Percentiles rank a stretch among this genome's conserved stretches.
phyloP scores from a whole-genome alignment of 495 filamentous ascomycete species.

The Clavariopsis aquatica region DNA sequence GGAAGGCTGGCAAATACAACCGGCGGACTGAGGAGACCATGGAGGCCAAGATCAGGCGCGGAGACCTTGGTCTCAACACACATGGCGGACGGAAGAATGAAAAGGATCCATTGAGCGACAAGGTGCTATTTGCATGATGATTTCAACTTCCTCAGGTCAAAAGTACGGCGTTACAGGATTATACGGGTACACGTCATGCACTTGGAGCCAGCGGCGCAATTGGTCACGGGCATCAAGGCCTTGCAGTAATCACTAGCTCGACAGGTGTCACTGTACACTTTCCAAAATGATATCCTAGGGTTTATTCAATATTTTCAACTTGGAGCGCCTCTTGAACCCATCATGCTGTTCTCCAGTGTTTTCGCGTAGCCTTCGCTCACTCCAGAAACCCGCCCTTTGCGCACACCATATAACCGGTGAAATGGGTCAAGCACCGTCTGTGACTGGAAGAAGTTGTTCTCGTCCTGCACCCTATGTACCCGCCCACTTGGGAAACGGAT shows the following conservation, averaged over 20 bases:
- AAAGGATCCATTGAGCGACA: conserved; percentile 74
- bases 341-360: conserved; percentile 29
- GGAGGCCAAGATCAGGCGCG: conserved; percentile 71
- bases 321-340: not conserved
- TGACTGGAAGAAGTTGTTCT: conserved; percentile 21
- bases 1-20: conserved; percentile 74
- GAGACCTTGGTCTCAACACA: conserved; percentile 70
- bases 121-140: conserved; percentile 72
- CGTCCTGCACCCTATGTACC: conserved; percentile 30
- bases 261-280: not conserved
- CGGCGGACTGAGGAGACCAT: conserved; percentile 68
- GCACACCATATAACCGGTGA: conserved; percentile 20
- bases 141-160: not conserved
- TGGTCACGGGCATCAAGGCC: not conserved
- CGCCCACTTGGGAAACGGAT: conserved; percentile 23
- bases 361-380: conserved; percentile 26
- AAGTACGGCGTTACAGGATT: conserved; percentile 13
- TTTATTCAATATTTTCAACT: not conserved
- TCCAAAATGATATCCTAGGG: not conserved
- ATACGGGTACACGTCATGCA: not conserved
- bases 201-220: not conserved
- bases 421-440: conserved; percentile 37
- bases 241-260: not conserved
- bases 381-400: conserved; percentile 24
- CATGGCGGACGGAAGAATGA: conserved; percentile 61